phyloP scores from a whole-genome alignment of 2,329 filamentous ascomycete species.

The Dothideomycetes sp. region DNA sequence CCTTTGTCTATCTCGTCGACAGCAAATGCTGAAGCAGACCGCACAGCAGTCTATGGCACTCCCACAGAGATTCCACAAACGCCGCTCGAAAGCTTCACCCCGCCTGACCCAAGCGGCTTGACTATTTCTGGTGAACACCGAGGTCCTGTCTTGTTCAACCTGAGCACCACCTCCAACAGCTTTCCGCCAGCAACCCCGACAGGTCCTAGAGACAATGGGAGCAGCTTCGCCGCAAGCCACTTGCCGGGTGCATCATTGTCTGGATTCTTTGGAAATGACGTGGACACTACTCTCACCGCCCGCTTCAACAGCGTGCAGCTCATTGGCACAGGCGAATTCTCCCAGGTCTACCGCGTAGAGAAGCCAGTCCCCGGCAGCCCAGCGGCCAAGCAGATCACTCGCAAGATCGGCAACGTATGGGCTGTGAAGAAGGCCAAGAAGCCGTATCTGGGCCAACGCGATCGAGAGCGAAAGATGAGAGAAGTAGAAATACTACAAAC shows the following conservation, averaged over 20 bases:
- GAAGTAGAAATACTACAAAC: conserved; percentile 72
- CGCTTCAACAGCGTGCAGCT: conserved; percentile 74
- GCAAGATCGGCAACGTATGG: conserved; percentile 45
- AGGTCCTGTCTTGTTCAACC: conserved; percentile 20
- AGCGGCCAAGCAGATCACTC: conserved; percentile 15
- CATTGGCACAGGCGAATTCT: conserved; percentile 85
- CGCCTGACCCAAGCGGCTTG: conserved; percentile 69
- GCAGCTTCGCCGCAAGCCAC: conserved; percentile 44
- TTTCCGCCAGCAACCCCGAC: conserved; percentile 77
- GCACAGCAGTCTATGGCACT: conserved; percentile 30
- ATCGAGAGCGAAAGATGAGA: conserved; percentile 71
- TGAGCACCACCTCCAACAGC: conserved; percentile 29
- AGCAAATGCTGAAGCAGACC: conserved; percentile 14
- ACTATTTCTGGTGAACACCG: conserved; percentile 61
- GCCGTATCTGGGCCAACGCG: conserved; percentile 64
- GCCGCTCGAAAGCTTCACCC: conserved; percentile 61
- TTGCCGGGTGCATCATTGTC: conserved; percentile 43
- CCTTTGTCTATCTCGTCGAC: conserved; percentile 7
- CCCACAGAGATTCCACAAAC: conserved; percentile 50
- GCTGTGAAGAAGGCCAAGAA: conserved; percentile 90
- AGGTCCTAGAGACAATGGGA: conserved; percentile 45
- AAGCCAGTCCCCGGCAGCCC: conserved; percentile 28
- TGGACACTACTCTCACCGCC: conserved; percentile 62
- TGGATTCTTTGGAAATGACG: conserved; percentile 56
- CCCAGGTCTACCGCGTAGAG: conserved; percentile 75